Evolutionary conservation across 1,284 basidiomycete genomes (phyloP), one percentile per base, ranked within the genome.

Genomic region (Macrocybe sp.): DNA sequence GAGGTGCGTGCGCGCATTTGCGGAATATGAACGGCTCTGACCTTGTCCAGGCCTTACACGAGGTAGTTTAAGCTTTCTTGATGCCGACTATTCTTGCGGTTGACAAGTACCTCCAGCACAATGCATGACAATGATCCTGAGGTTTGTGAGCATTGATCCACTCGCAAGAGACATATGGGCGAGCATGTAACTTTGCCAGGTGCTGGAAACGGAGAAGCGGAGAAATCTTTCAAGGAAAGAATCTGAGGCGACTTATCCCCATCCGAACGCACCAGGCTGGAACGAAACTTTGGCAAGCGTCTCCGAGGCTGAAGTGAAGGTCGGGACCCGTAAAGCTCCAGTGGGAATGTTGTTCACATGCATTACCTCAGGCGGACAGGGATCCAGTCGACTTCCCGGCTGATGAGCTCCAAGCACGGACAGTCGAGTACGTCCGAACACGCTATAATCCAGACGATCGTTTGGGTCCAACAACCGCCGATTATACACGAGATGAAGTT

Each of bases 231-330:
- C 64, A 33, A 67, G 68, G 9, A 60, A 64, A 33, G 76, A 80
- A 45, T 72, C 79, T 58, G 70, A 73, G 52, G 76, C 73, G 1
- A 76, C 77, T 1, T 72, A 77, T 2, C 73, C 78, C 12, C 69
- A 76, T 45, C 61, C 75, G 9, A 59, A 79, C 50, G 83, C 85
- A 1, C 86, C 85, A 4, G 85, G 84, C 2, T 89, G 86, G 86
- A 88, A 88, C 58, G 82, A 89, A 57, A 58, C 65, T 34, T 76
- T 89, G 16, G 86, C 86, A 1, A 78, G 74, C 49, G 55, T 72
- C 9, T 85, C 85, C 1, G 87, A 89, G 64, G 86, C 86, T 7
- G 64, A 68, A 32, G 68, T 89, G 40, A 89, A 89, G 75, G 86
- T 83, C 32, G 33, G 57, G 43, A 34, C 10, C 28, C 41, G 30